These are phyloP conservation scores for Chiua virens DNA, from an alignment of 768 basidiomycete genomes.

Conservation along the genomic window DNA sequence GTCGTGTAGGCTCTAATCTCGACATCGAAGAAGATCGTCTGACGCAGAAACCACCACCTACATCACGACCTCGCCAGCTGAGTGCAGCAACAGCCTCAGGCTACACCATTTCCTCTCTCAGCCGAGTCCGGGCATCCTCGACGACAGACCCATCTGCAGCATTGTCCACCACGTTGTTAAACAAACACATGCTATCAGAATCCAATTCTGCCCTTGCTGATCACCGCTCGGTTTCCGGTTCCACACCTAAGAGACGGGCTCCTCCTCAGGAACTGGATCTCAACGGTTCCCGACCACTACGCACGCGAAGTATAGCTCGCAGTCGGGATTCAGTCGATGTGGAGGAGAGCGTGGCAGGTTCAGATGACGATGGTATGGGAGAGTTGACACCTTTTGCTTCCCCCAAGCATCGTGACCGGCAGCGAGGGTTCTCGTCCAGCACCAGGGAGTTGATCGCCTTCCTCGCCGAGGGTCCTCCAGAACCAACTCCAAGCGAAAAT, in stretches of 20 bases:
- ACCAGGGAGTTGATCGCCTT: conserved; percentile 57
- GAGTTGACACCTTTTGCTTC: conserved; percentile 33
- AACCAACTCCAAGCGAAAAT: conserved; percentile 39
- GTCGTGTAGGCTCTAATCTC: conserved; percentile 60
- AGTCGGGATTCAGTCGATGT: conserved; percentile 71
- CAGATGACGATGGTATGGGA: conserved; percentile 55
- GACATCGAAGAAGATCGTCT: conserved; percentile 56
- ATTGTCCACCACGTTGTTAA: conserved; percentile 13
- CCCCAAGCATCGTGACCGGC: conserved; percentile 39
- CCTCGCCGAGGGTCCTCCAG: conserved; percentile 57
- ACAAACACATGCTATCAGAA: conserved; percentile 30
- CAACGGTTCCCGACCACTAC: conserved; percentile 16
- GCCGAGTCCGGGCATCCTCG: conserved; percentile 32
- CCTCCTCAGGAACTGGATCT: conserved; percentile 32
- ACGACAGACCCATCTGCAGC: conserved; percentile 29
- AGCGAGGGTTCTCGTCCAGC: conserved; percentile 40
- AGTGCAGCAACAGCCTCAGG: conserved; percentile 44
- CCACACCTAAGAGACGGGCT: conserved; percentile 22
- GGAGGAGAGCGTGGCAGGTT: conserved; percentile 72
- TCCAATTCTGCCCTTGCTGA: conserved; percentile 31
- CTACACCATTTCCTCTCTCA: conserved; percentile 24
- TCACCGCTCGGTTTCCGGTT: conserved; percentile 22
- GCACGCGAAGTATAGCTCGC: conserved; percentile 49
- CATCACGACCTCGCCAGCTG: conserved; percentile 45
- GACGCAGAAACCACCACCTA: conserved; percentile 33